Evolutionary conservation across 2,329 filamentous ascomycete genomes (phyloP).

Genomic region (Fusarium tjaetaba): DNA sequence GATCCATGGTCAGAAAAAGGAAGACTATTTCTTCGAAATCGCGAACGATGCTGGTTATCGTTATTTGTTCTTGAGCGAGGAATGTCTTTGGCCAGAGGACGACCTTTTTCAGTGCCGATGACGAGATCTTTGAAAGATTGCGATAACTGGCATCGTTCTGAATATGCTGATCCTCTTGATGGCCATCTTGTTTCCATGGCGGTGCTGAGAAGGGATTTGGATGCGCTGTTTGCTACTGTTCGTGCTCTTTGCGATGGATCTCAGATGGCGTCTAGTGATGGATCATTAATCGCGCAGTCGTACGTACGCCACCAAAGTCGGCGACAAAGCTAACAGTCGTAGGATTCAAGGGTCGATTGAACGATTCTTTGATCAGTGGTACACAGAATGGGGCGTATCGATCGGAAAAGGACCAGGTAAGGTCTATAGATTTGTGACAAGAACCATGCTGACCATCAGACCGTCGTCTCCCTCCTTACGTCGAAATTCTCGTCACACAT

Average conservation of each 20-base stretch:
- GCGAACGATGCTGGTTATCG: conserved; percentile 76
- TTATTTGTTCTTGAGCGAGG: conserved; percentile 78
- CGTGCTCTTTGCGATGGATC: conserved; percentile 69
- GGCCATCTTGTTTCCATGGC: conserved; percentile 78
- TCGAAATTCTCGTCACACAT: conserved; percentile 78
- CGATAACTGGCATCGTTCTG: conserved; percentile 74
- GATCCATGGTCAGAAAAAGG: conserved; percentile 70
- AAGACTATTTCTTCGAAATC: conserved; percentile 67
- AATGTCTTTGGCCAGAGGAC: conserved; percentile 75
- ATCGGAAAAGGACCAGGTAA: conserved; percentile 64
- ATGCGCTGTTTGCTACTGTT: conserved; percentile 66
- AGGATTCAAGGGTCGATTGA: conserved; percentile 70
- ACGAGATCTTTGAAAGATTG: conserved; percentile 73
- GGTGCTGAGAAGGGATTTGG: conserved; percentile 72
- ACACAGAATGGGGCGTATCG: conserved; percentile 68
- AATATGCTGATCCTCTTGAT: conserved; percentile 72
- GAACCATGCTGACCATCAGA: conserved; percentile 47
- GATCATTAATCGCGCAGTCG: conserved; percentile 64
- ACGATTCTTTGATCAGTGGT: conserved; percentile 73
- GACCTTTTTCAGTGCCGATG: conserved; percentile 74
- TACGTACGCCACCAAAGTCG: conserved; percentile 40
- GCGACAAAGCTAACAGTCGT: conserved; percentile 27
- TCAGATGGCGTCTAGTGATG: conserved; percentile 58
- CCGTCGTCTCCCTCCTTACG: conserved; percentile 72
- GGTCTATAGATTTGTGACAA: rapidly evolving